A percentile compares a stretch with the other conserved stretches of the same genome.
phyloP scores from a whole-genome alignment of 148 eudicot genomes.

The Silene latifolia region DNA sequence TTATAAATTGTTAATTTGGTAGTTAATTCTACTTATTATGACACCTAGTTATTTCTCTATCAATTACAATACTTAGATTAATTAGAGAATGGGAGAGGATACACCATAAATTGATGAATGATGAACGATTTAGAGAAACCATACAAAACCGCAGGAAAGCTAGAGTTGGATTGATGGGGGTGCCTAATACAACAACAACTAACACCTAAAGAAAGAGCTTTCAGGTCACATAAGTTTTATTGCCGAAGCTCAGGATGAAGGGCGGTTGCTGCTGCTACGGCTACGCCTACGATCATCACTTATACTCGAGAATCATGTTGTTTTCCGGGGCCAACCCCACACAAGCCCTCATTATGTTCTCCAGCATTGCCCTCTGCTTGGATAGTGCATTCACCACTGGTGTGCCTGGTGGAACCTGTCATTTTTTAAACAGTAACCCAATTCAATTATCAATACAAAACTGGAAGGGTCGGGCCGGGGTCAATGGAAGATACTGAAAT shows the following conservation, averaged over 20 bases:
- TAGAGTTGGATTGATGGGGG: constrained; percentile 13
- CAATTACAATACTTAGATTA: constrained; percentile 22
- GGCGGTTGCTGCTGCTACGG: neutral
- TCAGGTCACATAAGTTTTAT: constrained; percentile 27
- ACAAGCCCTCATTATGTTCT: constrained; percentile 96
- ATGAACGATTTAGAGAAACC: neutral
- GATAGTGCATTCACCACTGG: constrained; percentile 97
- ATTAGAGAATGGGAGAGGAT: constrained; percentile 11
- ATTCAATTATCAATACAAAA: neutral
- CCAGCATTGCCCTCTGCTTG: constrained; percentile 97
- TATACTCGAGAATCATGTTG: constrained; percentile 98
- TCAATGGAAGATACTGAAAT: too few relatives aligned
- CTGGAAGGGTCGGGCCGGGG: neutral
- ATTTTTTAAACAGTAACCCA: neutral
- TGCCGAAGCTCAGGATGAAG: constrained; percentile 9
- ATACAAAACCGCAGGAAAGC: neutral
- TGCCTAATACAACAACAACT: constrained; percentile 11
- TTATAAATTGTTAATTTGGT: too few relatives aligned
- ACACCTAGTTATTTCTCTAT: too few relatives aligned
- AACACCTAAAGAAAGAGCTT: constrained; percentile 6
- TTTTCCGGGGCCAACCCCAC: constrained; percentile 95
- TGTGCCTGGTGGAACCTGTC: constrained; percentile 96
- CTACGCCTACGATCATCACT: constrained; percentile 25
- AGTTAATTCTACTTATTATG: too few relatives aligned
- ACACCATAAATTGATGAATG: neutral